Percentiles rank a stretch among this genome's conserved stretches.
Conservation (phyloP, 2,329 filamentous ascomycete species). For the Elsinoe perseae region DNA sequence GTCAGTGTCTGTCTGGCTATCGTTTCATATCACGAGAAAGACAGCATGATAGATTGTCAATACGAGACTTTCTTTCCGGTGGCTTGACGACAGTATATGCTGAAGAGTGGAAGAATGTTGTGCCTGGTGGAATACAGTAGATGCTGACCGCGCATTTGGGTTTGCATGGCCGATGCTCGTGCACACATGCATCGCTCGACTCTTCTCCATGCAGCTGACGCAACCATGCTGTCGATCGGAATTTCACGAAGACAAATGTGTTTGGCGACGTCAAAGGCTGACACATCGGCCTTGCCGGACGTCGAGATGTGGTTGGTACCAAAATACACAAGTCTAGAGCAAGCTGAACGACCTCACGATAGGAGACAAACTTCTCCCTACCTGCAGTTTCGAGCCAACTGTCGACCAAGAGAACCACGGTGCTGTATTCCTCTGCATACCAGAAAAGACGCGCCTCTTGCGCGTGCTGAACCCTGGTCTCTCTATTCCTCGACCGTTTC, state of each 20-base stretch:
- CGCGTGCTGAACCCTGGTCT: conserved; percentile 1
- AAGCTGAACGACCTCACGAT: neutral
- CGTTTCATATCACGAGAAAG: conserved; percentile 8
- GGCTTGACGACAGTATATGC: neutral
- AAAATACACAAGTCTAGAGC: neutral
- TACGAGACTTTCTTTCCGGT: neutral
- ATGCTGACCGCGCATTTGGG: neutral
- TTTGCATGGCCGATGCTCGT: neutral
- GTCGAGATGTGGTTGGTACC: neutral
- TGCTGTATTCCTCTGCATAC: neutral
- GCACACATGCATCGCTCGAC: neutral
- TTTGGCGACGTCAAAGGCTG: conserved; percentile 5
- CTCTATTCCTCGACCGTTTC: neutral
- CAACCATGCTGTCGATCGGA: conserved; percentile 9
- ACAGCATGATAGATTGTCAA: conserved; percentile 4
- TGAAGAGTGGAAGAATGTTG: too few species aligned
- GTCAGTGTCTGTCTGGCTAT: conserved; percentile 10
- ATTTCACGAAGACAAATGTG: neutral
- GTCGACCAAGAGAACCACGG: neutral
- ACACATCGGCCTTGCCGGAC: neutral
- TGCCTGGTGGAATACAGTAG: neutral
- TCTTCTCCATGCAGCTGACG: conserved; percentile 8
- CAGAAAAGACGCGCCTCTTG: neutral
- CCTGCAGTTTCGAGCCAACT: conserved; percentile 1
- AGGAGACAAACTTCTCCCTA: neutral